Evolutionary conservation across 805 yeast genomes (phyloP), one percentile per base, ranked within the genome.

Genomic region (Metschnikowia matae): DNA sequence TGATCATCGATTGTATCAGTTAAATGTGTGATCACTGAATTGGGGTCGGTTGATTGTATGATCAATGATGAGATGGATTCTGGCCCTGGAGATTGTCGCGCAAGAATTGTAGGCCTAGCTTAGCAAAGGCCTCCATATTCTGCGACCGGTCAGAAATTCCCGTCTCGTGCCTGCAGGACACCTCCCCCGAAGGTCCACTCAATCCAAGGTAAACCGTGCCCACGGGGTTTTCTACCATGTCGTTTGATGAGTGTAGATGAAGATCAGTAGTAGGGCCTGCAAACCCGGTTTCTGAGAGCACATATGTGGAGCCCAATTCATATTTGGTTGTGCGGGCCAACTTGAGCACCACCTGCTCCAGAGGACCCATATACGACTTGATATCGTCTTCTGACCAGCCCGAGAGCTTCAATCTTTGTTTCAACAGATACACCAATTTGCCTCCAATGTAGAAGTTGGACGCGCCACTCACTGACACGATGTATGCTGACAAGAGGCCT

Each of bases 391-490:
- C 79, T 18, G 83, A 73, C 95, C 95, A 89, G 0, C 96, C 96
- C 2, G 87, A 79, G 10, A 87, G 74, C 58, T 84, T 81, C 56
- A 89, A 72, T 40, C 95, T 73, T 23, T 90, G 88, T 54, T 81
- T 81, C 56, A 89, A 70, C 52, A 92, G 84, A 65, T 89, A 89
- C 2, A 89, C 85, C 48, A 89, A 68, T 13, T 91, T 83, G 0
- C 96, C 91, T 17, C 96, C 96, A 51, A 87, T 86, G 59, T 85
- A 89, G 68, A 86, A 89, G 52, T 76, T 70, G 8, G 94, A 85
- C 0, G 96, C 96, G 3, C 96, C 96, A 0, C 95, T 91, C 3
- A 87, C 82, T 1, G 92, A 80, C 5, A 89, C 89, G 18, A 89
- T 64, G 60, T 87, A 88, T 1, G 96, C 87, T 3, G 94, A 84